A percentile compares a stretch with the other conserved stretches of the same genome.
These are phyloP conservation scores for Talaromyces pinophilus DNA, from an alignment of 2,329 filamentous ascomycete genomes.

Conservation along the genomic window DNA sequence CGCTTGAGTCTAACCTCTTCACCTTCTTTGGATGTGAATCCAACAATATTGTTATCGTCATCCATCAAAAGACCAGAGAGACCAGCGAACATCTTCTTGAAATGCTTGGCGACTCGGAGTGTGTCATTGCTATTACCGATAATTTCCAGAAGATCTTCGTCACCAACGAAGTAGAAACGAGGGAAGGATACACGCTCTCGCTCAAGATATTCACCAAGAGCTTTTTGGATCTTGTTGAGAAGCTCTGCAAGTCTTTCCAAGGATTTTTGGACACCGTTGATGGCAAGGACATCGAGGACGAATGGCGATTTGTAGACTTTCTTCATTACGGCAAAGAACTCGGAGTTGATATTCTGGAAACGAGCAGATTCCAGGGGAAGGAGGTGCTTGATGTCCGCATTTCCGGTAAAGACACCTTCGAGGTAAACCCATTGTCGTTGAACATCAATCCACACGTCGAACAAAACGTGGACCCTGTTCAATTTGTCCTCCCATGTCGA, in stretches of 20 bases:
- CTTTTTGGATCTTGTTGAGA: constrained; percentile 98
- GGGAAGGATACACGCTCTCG: constrained; percentile 97
- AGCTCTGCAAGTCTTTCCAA: constrained; percentile 94
- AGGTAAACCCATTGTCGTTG: constrained; percentile 99
- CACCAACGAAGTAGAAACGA: constrained; percentile 98
- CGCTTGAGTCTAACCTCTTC: constrained; percentile 85
- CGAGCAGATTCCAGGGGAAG: constrained; percentile 93
- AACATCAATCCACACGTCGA: constrained; percentile 99
- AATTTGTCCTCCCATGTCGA: constrained; percentile 97
- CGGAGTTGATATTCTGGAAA: constrained; percentile 99
- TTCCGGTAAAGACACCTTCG: constrained; percentile 97
- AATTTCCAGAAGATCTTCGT: constrained; percentile 97
- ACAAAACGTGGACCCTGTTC: constrained; percentile 93
- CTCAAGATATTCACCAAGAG: constrained; percentile 95
- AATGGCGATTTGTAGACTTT: constrained; percentile 97
- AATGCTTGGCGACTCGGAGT: constrained; percentile 92
- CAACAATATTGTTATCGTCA: constrained; percentile 84
- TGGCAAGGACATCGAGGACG: constrained; percentile 92
- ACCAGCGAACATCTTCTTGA: constrained; percentile 99
- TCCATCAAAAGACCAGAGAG: constrained; percentile 88
- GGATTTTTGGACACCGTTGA: constrained; percentile 93
- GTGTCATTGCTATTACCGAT: constrained; percentile 99
- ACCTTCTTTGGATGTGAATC: constrained; percentile 92
- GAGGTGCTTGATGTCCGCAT: constrained; percentile 97
- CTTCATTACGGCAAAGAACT: constrained; percentile 99